Conservation (phyloP, 331 rosid genomes). For the Phaseolus coccineus region DNA sequence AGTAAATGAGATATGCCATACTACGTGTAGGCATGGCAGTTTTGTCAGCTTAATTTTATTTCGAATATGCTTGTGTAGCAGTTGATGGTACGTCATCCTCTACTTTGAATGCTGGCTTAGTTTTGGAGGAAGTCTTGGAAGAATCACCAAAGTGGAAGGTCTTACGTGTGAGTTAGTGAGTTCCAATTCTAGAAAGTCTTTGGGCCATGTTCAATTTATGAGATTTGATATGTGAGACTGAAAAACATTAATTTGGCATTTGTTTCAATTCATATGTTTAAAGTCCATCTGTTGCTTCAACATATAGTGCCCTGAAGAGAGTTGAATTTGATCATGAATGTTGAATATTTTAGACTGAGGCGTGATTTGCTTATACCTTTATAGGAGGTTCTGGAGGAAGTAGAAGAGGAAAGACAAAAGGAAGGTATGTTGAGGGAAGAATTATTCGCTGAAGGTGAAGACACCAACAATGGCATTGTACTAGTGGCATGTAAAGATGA, state of each 20-base stretch:
- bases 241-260: slow-evolving; percentile 26
- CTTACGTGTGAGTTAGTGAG: slow-evolving; percentile 99
- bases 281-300: background rate
- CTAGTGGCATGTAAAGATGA: slow-evolving; percentile 97
- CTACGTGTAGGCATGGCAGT: slow-evolving; percentile 1
- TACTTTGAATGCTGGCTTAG: slow-evolving; percentile 54
- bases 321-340: slow-evolving; percentile 32
- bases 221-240: slow-evolving; percentile 24
- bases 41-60: background rate
- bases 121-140: slow-evolving; percentile 90
- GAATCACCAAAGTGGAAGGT: slow-evolving; percentile 99
- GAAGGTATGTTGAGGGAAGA: slow-evolving; percentile 60
- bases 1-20: slow-evolving; percentile 9
- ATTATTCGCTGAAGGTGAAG: slow-evolving; percentile 60
- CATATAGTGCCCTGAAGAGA: slow-evolving; percentile 38
- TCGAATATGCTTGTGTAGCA: slow-evolving; percentile 50
- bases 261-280: background rate
- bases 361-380: slow-evolving; percentile 37
- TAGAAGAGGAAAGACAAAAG: slow-evolving; percentile 80
- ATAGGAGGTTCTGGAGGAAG: slow-evolving; percentile 95
- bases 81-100: slow-evolving; percentile 60
- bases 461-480: slow-evolving; percentile 67
- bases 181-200: slow-evolving; percentile 64
- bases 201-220: slow-evolving; percentile 37
- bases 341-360: slow-evolving; percentile 44